Evolutionary conservation across 2,329 filamentous ascomycete species (phyloP), one percentile per base, ranked within the genome.

Genomic region (Phialocephala sp.): DNA sequence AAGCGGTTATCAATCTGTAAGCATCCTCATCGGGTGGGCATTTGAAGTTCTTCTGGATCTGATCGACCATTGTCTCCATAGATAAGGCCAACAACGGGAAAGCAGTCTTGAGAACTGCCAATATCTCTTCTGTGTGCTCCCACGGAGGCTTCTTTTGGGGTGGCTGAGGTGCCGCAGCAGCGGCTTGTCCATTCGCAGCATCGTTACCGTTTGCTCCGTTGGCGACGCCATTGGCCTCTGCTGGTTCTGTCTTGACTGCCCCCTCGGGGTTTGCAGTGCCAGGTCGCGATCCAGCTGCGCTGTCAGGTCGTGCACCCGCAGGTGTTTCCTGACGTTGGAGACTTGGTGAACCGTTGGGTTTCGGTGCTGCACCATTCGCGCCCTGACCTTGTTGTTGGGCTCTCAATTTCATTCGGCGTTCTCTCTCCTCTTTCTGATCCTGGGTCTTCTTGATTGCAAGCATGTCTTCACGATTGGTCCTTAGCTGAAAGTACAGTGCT

Each of bases 11-110:
- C 18, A 99, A 84, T 59, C 95, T 87, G 79, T 98, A 98, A 1
- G 95, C 96, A 80, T 99, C 95, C 77, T 99, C 95, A 74, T 99
- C 95, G 0, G 94, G 94, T 15, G 94, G 94, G 74, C 95, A 98
- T 80, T 99, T 99, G 86, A 99, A 99, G 79, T 98, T 91, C 83
- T 98, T 98, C 78, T 95, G 91, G 66, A 99, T 97, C 79, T 98
- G 94, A 76, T 99, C 95, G 36, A 98, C 94, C 93, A 98, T 99
- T 0, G 94, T 97, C 81, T 99, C 95, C 95, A 99, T 98, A 0
- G 94, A 97, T 52, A 98, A 82, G 11, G 96, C 95, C 72, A 99
- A 86, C 20, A 99, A 85, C 27, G 95, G 95, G 83, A 98, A 99
- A 0, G 94, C 94, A 8, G 95, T 98, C 83, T 99, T 98, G 62